Percentiles rank a stretch among this genome's conserved stretches.
phyloP scores from a whole-genome alignment of 83 land plant species.

The Picea abies region DNA sequence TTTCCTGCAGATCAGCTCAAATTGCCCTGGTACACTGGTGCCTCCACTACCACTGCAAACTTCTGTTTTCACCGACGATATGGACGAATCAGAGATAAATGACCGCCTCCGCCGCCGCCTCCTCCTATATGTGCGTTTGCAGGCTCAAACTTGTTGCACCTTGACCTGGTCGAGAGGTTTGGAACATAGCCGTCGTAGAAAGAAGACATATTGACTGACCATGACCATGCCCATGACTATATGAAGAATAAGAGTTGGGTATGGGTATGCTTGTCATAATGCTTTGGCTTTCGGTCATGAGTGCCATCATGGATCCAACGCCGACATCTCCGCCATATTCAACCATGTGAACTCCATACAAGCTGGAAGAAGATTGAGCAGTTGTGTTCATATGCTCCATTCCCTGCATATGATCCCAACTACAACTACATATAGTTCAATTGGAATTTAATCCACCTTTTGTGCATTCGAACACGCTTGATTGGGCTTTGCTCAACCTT shows the following conservation, averaged over 20 bases:
- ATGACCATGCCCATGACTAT: background rate
- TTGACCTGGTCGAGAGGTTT: background rate
- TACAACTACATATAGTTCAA: background rate
- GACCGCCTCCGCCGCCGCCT: background rate
- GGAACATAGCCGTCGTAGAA: background rate
- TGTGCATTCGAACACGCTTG: too few species aligned
- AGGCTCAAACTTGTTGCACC: too few species aligned
- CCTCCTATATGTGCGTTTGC: too few species aligned
- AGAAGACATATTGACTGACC: background rate
- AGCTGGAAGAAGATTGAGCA: background rate
- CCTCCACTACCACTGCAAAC: background rate
- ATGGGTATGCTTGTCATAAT: background rate
- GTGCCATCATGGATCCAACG: slow-evolving; percentile 13
- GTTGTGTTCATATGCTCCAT: background rate
- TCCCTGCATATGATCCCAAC: background rate
- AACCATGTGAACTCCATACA: background rate
- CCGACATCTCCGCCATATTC: slow-evolving; percentile 3
- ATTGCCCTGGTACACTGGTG: background rate
- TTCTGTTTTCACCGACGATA: background rate
- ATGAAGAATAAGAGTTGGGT: background rate
- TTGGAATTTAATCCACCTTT: too few species aligned
- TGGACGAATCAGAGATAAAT: background rate
- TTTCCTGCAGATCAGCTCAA: background rate
- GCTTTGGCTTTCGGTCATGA: background rate
- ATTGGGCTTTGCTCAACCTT: too few species aligned